Conservation (phyloP, 2,329 filamentous ascomycete species). For the Fusarium sp. region DNA sequence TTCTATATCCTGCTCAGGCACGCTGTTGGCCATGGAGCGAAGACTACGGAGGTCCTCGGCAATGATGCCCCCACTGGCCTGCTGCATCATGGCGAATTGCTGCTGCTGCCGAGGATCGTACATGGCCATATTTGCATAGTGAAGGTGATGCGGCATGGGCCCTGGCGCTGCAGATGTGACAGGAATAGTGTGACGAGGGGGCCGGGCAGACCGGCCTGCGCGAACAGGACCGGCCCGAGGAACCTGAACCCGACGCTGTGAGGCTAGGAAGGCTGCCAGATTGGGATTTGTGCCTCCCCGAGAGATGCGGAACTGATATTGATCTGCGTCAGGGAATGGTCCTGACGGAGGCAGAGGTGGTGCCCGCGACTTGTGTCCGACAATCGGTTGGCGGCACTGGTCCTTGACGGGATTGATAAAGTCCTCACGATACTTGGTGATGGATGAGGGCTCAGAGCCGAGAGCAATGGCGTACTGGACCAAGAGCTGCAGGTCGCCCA, state of each 20-base stretch:
- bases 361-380: slow-evolving; percentile 53
- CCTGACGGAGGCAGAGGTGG: slow-evolving; percentile 44
- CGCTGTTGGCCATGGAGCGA: slow-evolving; percentile 51
- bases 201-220: slow-evolving; percentile 51
- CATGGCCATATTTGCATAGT: slow-evolving; percentile 45
- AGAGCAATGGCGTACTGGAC: slow-evolving; percentile 59
- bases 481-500: slow-evolving; percentile 57
- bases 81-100: slow-evolving; percentile 51
- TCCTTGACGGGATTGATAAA: slow-evolving; percentile 56
- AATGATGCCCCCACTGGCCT: slow-evolving; percentile 53
- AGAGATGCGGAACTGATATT: slow-evolving; percentile 57
- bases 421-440: slow-evolving; percentile 51
- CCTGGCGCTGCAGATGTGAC: slow-evolving; percentile 30
- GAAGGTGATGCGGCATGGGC: slow-evolving; percentile 44
- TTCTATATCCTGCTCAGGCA: slow-evolving; percentile 54
- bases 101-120: slow-evolving; percentile 51
- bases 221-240: slow-evolving; percentile 49
- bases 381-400: slow-evolving; percentile 54
- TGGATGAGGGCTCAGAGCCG: slow-evolving; percentile 52
- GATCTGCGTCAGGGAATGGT: slow-evolving; percentile 50
- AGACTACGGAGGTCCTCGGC: slow-evolving; percentile 56
- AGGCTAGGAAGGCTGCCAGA: slow-evolving; percentile 55
- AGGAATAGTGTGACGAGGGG: slow-evolving; percentile 46
- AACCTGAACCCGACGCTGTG: slow-evolving; percentile 55
- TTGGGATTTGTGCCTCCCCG: slow-evolving; percentile 54